Base-by-base conservation (phyloP, 306 rosid genomes). In the Alnus glutinosa region DNA sequence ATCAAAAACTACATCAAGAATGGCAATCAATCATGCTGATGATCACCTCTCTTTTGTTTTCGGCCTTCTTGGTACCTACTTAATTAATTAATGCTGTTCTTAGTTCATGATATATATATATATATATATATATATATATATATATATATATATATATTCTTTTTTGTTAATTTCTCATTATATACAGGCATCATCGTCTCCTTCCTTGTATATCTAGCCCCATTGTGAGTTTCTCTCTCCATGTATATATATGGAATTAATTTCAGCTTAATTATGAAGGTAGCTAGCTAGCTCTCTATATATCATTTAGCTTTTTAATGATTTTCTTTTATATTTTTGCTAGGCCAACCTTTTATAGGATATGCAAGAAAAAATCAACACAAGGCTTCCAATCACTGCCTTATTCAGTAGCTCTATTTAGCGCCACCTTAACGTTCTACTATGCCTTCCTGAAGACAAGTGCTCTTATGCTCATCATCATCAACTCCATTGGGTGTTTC, bases 361-460 rank as follows among this genome's bases (percentile, higher is more conserved):
- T 86, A 10, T 66, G 9, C 34, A 75, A 48, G 66, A 81, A 59
- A 48, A 73, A 77, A 78, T 86, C 89, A 23, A 79, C 89, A 10
- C 80, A 77, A 9, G 85, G 73, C 9, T 86, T 83, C 58, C 87
- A 75, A 8, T 28, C 82, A 1, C 12, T 83, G 49, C 89, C 89
- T 2, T 86, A 86, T 71, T 81, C 84, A 5, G 87, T 84, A 30
- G 87, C 89, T 7, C 37, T 86, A 15, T 86, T 86, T 55, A 86
- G 86, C 10, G 76, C 87, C 2, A 86, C 75, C 84, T 16, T 86
- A 0, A 81, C 73, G 59, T 71, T 86, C 3, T 86, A 86, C 78
- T 86, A 86, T 61, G 89, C 82, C 7, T 19, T 75, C 15, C 77
- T 83, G 16, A 83, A 86, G 63, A 30, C n/a, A 16, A 32, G 64